phyloP scores from a whole-genome alignment of 2,329 filamentous ascomycete species.

The Botrytis fabae region DNA sequence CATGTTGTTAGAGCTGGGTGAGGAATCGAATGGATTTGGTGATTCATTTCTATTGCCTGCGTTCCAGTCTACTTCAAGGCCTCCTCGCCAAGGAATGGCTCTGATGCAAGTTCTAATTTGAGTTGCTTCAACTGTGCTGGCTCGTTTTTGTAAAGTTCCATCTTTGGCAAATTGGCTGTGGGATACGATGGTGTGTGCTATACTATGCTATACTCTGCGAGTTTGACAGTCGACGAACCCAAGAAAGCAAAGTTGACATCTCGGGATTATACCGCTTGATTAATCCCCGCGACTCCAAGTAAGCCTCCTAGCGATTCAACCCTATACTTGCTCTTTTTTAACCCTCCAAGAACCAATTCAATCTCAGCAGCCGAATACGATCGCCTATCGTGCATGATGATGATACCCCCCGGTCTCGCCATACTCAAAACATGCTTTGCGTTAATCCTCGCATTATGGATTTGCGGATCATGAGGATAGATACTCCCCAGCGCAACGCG shows the following conservation, averaged over 20 bases:
- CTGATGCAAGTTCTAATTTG: neutral
- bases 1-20: neutral
- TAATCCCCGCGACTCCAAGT: conserved; percentile 43
- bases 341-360: conserved; percentile 67
- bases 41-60: neutral
- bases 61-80: neutral
- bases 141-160: neutral
- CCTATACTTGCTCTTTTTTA: conserved; percentile 67
- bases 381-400: conserved; percentile 83
- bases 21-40: neutral
- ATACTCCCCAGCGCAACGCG: conserved; percentile 77
- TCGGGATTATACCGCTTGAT: neutral
- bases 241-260: neutral
- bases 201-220: neutral
- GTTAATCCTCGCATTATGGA: conserved; percentile 68
- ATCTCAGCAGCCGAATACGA: conserved; percentile 84
- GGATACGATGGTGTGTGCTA: neutral
- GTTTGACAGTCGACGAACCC: neutral
- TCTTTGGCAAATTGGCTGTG: neutral
- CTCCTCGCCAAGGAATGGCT: neutral
- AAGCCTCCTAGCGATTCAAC: conserved; percentile 72
- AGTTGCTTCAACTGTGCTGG: neutral
- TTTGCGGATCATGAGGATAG: conserved; percentile 90
- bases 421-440: conserved; percentile 78
- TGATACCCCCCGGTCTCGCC: conserved; percentile 72